Percentiles rank a stretch among this genome's conserved stretches.
These are phyloP conservation scores for Aureobasidium zeae DNA, from an alignment of 2,329 filamentous ascomycete genomes.

Conservation along the genomic window DNA sequence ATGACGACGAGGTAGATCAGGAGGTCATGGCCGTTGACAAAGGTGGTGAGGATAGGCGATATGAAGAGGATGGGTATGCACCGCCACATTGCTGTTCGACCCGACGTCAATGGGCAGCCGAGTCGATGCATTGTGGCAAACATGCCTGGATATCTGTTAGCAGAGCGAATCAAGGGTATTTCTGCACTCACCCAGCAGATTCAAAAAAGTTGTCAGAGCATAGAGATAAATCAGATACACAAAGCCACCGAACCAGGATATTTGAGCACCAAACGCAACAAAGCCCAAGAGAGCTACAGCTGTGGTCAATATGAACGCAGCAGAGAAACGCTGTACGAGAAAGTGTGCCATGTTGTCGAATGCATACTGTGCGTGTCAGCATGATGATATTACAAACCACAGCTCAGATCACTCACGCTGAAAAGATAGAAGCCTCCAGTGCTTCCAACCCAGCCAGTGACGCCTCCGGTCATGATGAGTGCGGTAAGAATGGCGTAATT, in stretches of 20 bases:
- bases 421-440: slow-evolving; percentile 50
- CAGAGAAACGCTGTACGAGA: slow-evolving; percentile 18
- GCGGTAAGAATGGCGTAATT: slow-evolving; percentile 18
- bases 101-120: slow-evolving; percentile 31
- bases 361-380: slow-evolving; percentile 11
- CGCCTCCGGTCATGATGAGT: slow-evolving; percentile 49
- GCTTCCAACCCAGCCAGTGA: slow-evolving; percentile 55
- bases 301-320: slow-evolving; percentile 15
- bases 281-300: slow-evolving; percentile 19
- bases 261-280: slow-evolving; percentile 17
- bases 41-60: slow-evolving; percentile 48
- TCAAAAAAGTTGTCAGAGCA: slow-evolving; percentile 50
- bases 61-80: slow-evolving; percentile 49
- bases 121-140: slow-evolving; percentile 19
- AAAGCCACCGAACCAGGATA: slow-evolving; percentile 32
- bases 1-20: slow-evolving; percentile 48
- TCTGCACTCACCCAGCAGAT: slow-evolving; percentile 33
- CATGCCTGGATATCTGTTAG: neutral
- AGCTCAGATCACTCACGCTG: slow-evolving; percentile 18
- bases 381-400: no score
- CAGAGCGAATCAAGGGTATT: neutral
- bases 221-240: slow-evolving; percentile 53
- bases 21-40: slow-evolving; percentile 43
- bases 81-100: slow-evolving; percentile 46
- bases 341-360: slow-evolving; percentile 20